These are phyloP conservation scores for Diutina siamensis DNA, from an alignment of 1,139 yeast species.

Conservation along the genomic window DNA sequence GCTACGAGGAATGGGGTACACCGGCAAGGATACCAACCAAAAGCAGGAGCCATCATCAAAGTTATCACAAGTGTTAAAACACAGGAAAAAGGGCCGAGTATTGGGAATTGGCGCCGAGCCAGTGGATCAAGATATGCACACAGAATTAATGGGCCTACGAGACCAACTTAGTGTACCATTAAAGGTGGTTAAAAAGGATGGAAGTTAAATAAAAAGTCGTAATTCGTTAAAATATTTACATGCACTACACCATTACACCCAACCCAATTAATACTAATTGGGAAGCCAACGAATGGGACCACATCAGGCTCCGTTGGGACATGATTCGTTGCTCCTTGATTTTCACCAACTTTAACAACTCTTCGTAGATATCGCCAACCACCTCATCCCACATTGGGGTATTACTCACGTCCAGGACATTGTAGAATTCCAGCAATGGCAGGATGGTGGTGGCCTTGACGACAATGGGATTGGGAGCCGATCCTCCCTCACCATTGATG, in stretches of 20 bases:
- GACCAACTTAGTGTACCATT: background rate
- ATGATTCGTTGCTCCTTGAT: slow-evolving; percentile 36
- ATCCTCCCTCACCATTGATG: slow-evolving; percentile 31
- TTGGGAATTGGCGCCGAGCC: slow-evolving; percentile 36
- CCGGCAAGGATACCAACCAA: slow-evolving; percentile 10
- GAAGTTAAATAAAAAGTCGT: background rate
- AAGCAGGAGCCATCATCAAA: slow-evolving; percentile 2
- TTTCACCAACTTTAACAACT: slow-evolving; percentile 40
- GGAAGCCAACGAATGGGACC: slow-evolving; percentile 54
- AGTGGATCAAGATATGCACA: slow-evolving; percentile 21
- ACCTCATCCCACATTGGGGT: slow-evolving; percentile 41
- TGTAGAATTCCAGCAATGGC: slow-evolving; percentile 40
- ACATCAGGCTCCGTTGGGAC: slow-evolving; percentile 33
- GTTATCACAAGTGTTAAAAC: slow-evolving; percentile 8
- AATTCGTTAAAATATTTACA: background rate
- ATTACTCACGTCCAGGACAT: slow-evolving; percentile 35
- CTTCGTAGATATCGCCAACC: slow-evolving; percentile 50
- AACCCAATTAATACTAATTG: slow-evolving; percentile 47
- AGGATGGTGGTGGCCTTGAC: slow-evolving; percentile 51
- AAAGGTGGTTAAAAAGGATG: background rate
- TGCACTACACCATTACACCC: slow-evolving; percentile 41
- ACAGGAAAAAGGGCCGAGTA: slow-evolving; percentile 24
- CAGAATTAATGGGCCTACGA: slow-evolving; percentile 20
- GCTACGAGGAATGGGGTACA: slow-evolving; percentile 39
- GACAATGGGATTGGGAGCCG: slow-evolving; percentile 21